A percentile compares a stretch with the other conserved stretches of the same genome.
These are phyloP conservation scores for Blepharisma stoltei DNA, from an alignment of 73 alveolate species.

Conservation along the genomic window DNA sequence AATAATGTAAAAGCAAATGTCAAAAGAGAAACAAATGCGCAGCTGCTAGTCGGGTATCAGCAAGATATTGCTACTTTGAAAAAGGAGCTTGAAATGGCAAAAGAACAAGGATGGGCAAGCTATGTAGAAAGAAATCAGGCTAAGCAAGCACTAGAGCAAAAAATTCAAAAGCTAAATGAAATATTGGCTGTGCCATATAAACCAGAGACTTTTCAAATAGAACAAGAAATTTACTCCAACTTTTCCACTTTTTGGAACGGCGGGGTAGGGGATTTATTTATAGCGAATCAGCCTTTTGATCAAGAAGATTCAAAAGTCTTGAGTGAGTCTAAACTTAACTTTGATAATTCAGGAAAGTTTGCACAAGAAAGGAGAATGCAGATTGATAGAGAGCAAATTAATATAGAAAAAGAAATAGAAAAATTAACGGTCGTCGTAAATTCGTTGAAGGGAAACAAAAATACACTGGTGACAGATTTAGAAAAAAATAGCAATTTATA, in stretches of 20 bases:
- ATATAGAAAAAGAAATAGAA: not conserved
- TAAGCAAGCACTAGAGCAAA: not conserved
- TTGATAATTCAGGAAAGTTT: not conserved
- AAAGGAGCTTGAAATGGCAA: constrained; percentile 76
- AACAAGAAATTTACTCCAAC: not conserved
- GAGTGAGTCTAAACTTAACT: not conserved
- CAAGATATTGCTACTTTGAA: not conserved
- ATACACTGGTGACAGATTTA: not conserved
- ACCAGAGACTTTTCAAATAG: not conserved
- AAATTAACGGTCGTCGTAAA: not conserved
- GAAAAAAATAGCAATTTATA: constrained; percentile 1
- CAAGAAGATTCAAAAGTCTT: not conserved
- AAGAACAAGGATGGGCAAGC: constrained; percentile 64
- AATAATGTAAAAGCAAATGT: constrained; percentile 77
- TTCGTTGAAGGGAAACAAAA: not conserved
- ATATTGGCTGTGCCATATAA: not conserved
- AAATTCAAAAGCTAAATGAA: not conserved
- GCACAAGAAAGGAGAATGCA: not conserved
- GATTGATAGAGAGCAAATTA: not conserved
- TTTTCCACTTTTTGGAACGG: not conserved
- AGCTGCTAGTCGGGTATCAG: not conserved
- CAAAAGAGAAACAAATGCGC: constrained; percentile 28
- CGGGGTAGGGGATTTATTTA: not conserved
- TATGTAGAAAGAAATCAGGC: constrained; percentile 48
- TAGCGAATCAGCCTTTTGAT: not conserved